A percentile compares a stretch with the other conserved stretches of the same genome.
phyloP scores from a whole-genome alignment of 176 grass and related monocot species.

The Coix lacrymajobi region DNA sequence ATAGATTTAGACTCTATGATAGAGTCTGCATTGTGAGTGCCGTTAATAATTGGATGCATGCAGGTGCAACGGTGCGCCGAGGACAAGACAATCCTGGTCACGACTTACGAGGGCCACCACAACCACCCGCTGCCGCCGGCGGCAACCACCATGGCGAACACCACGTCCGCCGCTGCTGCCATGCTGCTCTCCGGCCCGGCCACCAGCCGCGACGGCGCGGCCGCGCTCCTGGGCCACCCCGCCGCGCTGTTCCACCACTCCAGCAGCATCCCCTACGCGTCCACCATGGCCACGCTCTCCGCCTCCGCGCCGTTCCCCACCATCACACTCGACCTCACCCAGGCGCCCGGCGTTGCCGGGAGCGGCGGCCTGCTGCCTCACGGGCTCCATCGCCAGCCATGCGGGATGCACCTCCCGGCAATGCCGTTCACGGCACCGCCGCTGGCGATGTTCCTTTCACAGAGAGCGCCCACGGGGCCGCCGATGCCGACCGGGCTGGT shows the following conservation, averaged over 20 bases:
- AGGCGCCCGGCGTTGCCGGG: background rate
- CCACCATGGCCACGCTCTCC: slow-evolving; percentile 74
- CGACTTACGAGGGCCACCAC: slow-evolving; percentile 86
- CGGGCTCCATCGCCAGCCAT: slow-evolving; percentile 23
- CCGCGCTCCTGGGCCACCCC: slow-evolving; percentile 37
- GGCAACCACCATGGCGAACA: slow-evolving; percentile 76
- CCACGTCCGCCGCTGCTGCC: slow-evolving; percentile 65
- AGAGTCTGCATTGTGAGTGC: no score
- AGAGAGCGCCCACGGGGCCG: background rate
- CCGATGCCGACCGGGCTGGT: background rate
- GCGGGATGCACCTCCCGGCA: background rate
- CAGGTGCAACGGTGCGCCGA: slow-evolving; percentile 90
- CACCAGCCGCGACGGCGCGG: slow-evolving; percentile 40
- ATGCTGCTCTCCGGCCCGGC: slow-evolving; percentile 85
- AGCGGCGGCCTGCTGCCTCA: background rate
- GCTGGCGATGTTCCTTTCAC: slow-evolving; percentile 41
- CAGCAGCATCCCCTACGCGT: slow-evolving; percentile 56
- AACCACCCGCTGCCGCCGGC: slow-evolving; percentile 76
- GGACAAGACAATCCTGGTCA: slow-evolving; percentile 63
- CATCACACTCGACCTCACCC: slow-evolving; percentile 83
- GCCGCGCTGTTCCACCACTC: slow-evolving; percentile 56
- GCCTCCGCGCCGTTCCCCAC: slow-evolving; percentile 86
- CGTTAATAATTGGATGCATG: no score
- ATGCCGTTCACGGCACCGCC: slow-evolving; percentile 22
- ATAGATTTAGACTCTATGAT: no score